Evolutionary conservation across 768 basidiomycete species (phyloP), one percentile per base, ranked within the genome.

Genomic region (Tulasnella sp.): DNA sequence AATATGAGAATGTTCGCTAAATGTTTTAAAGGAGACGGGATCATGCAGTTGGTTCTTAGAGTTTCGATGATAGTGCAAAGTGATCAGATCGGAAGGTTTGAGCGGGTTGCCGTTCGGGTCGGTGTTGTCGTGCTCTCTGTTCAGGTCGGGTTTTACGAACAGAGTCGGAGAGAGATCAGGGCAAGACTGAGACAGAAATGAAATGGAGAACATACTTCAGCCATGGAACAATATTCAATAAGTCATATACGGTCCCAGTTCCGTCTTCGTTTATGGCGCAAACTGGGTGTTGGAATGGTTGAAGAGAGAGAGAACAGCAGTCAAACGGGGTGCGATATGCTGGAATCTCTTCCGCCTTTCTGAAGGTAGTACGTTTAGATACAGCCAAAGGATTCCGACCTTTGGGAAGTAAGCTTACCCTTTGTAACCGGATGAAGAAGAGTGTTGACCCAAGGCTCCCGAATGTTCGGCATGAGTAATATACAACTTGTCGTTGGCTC

Each of bases 1-100:
- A 78, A 99, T 94, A 84, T 98, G 94, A 0, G 97, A 97, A 84
- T 99, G 97, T 81, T 97, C 93, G 84, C 89, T 96, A 88, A 99
- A 98, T 2, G 94, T 93, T 85, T 98, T 99, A 90, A 97, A 99
- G 3, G 96, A 95, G 68, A 99, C 96, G 0, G 98, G 98, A 84
- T 99, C 98, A 84, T 98, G 93, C 18, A 94, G 90, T 85, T 96
- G 93, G 52, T 93, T 93, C 36, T 95, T 91, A 3, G 93, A 87
- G 85, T 97, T 97, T 81, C 95, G 89, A 0, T 92, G 90, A 83
- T 95, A 96, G 83, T 94, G 89, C 40, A 95, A 88, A n/a, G 89
- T 89, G 71, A 95, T 92, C 77, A 96, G 89, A 80, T 94, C 92
- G 9, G 90, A 88, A 0, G 94, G 92, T 3, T 86, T 84, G n/a